phyloP scores from a whole-genome alignment of 2,329 filamentous ascomycete genomes.

The Penicillium sp. region DNA sequence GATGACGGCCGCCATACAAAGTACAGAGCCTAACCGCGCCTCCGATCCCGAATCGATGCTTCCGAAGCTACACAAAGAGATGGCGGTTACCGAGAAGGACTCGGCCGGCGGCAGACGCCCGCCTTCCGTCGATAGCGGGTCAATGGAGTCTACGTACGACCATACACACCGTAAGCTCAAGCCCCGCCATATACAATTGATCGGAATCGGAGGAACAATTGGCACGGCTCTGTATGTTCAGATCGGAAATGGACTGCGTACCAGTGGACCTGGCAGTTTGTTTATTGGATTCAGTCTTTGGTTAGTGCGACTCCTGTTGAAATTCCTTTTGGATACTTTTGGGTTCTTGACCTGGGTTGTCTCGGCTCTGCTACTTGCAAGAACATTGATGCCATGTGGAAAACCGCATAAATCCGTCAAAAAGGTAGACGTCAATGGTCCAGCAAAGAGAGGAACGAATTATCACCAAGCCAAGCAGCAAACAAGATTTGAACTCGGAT shows the following conservation, averaged over 20 bases:
- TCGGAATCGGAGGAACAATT: constrained; percentile 47
- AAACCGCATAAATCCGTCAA: background rate
- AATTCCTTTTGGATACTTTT: constrained; percentile 2
- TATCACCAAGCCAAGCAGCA: background rate
- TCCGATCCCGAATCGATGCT: constrained; percentile 16
- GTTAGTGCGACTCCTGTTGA: constrained; percentile 31
- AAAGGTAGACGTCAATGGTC: background rate
- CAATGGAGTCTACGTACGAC: constrained; percentile 27
- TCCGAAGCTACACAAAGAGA: constrained; percentile 11
- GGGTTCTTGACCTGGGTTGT: constrained; percentile 8
- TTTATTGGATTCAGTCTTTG: constrained; percentile 47
- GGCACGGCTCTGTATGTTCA: constrained; percentile 45
- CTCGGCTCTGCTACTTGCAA: background rate
- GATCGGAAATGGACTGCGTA: constrained; percentile 40
- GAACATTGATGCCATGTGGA: background rate
- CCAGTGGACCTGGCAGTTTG: constrained; percentile 44
- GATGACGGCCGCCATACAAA: constrained; percentile 16
- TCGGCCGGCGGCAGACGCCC: constrained; percentile 16
- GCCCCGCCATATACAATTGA: constrained; percentile 46
- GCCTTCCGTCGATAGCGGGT: constrained; percentile 24
- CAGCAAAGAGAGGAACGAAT: background rate
- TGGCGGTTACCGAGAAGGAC: constrained; percentile 19
- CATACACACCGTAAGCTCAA: constrained; percentile 44
- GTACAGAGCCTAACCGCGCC: constrained; percentile 14
- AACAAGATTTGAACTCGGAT: background rate